Conservation (phyloP, 192 early-diverging fungal species). For the Kickxella alabastrina region DNA sequence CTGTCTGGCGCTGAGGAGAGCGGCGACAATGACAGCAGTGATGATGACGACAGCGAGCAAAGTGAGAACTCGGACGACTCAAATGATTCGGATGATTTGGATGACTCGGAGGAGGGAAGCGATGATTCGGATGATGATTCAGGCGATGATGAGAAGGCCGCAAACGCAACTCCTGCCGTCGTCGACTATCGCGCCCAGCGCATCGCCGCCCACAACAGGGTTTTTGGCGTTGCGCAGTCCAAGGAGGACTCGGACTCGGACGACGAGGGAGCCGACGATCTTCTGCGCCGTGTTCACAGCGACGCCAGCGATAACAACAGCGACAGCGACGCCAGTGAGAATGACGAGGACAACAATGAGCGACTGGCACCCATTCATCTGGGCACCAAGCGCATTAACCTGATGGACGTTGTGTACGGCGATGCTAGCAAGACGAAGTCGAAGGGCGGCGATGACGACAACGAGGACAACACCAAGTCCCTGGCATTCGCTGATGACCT, state of each 20-base stretch:
- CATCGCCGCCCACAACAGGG: conserved; percentile 75
- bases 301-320: conserved; percentile 14
- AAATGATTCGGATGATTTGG: no score
- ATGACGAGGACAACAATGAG: background rate
- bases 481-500: conserved; percentile 28
- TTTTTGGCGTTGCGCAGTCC: no score
- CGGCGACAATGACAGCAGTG: conserved; percentile 45
- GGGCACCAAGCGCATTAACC: conserved; percentile 60
- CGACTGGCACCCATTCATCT: conserved; percentile 40
- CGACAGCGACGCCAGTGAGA: conserved; percentile 5
- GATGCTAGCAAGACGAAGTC: conserved; percentile 50
- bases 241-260: conserved; percentile 54
- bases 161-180: conserved; percentile 17
- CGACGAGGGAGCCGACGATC: conserved; percentile 24
- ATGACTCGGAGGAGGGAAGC: no score
- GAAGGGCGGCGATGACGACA: conserved; percentile 46
- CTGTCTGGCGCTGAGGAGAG: conserved; percentile 15
- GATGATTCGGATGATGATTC: conserved; percentile 22
- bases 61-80: no score
- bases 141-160: conserved; percentile 19
- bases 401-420: conserved; percentile 90
- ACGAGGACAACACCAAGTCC: conserved; percentile 40
- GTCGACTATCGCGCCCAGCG: conserved; percentile 24
- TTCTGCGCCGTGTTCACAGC: conserved; percentile 15
- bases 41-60: conserved; percentile 32